Base-by-base conservation (phyloP, 768 basidiomycete species). In the Tephrocybe sp. region DNA sequence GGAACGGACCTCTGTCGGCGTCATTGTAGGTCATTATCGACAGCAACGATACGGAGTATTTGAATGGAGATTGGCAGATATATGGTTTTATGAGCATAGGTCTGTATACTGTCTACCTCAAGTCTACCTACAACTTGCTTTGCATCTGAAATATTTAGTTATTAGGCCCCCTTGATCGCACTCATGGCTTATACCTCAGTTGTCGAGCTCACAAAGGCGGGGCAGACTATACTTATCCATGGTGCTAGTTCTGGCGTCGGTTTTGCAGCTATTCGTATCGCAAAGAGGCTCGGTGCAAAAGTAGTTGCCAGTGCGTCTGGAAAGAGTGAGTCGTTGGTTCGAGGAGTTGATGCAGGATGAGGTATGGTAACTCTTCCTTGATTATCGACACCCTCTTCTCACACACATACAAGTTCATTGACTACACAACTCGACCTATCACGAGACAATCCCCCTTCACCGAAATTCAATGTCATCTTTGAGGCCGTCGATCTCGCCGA, bases 201-300 rank as follows among this genome's bases (percentile, higher is more conserved):
- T 21, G 47, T 84, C 13, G 62, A 74, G 18, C 52, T 65, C 0
- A 61, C 64, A 0, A 60, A 69, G 50, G 47, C 58, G 12, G 75
- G 72, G 8, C 75, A 76, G 52, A 63, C 67, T 3, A 66, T 85
- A 4, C 74, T 84, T 61, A 66, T 85, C 60, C 77, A 82, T 46
- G 83, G 83, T 0, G 83, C 80, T 0, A 77, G 74, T 22, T 75
- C 77, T 1, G 63, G 74, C 5, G 79, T 83, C 1, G 83, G 83
- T 4, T 61, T 66, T 29, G 69, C 70, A 45, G 82, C 79, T 2
- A 78, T 84, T 40, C 79, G 83, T 59, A 61, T 85, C 16, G 79
- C 81, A n/a, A 84, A 83, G 55, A 73, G 74, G 1, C 64, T 68
- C 42, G 78, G 78, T 3, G 71, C 72, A 49, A 53, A 47, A 24